These are phyloP conservation scores for Starmerella sirachaensis DNA, from an alignment of 805 yeast genomes.

Conservation along the genomic window DNA sequence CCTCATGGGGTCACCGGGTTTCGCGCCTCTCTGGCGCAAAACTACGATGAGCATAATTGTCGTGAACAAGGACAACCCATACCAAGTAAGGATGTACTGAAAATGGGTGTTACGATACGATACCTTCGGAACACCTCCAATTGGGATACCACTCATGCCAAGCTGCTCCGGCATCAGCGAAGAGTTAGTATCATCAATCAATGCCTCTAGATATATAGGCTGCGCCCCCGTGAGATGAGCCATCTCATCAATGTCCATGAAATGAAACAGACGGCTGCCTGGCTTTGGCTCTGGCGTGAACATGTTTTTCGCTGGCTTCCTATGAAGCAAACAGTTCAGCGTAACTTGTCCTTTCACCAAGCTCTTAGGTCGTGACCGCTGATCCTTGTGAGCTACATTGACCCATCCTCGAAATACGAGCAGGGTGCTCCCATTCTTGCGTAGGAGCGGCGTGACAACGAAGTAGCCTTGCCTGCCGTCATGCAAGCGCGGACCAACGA, in stretches of 20 bases:
- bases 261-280: slow-evolving; percentile 58
- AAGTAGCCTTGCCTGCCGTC: slow-evolving; percentile 67
- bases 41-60: slow-evolving; percentile 50
- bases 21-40: slow-evolving; percentile 32
- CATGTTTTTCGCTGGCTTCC: slow-evolving; percentile 49
- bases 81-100: slow-evolving; percentile 92
- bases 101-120: slow-evolving; percentile 79
- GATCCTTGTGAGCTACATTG: slow-evolving; percentile 42
- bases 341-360: slow-evolving; percentile 62
- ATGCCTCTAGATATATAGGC: slow-evolving; percentile 66
- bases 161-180: slow-evolving; percentile 38
- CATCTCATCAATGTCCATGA: slow-evolving; percentile 75
- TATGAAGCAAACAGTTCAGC: slow-evolving; percentile 61
- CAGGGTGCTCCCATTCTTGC: slow-evolving; percentile 67
- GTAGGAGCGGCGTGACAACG: slow-evolving; percentile 68
- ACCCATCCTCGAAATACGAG: slow-evolving; percentile 91
- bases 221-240: slow-evolving; percentile 50
- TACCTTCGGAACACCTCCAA: slow-evolving; percentile 71
- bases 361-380: slow-evolving; percentile 52
- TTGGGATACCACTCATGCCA: slow-evolving; percentile 73
- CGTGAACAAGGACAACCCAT: slow-evolving; percentile 68
- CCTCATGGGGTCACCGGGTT: slow-evolving; percentile 14
- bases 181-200: slow-evolving; percentile 39
- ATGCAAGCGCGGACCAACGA: slow-evolving; percentile 77
- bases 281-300: slow-evolving; percentile 62